Evolutionary conservation across 805 yeast species (phyloP), one percentile per base, ranked within the genome.

Genomic region (Myxozyma melibiosi): DNA sequence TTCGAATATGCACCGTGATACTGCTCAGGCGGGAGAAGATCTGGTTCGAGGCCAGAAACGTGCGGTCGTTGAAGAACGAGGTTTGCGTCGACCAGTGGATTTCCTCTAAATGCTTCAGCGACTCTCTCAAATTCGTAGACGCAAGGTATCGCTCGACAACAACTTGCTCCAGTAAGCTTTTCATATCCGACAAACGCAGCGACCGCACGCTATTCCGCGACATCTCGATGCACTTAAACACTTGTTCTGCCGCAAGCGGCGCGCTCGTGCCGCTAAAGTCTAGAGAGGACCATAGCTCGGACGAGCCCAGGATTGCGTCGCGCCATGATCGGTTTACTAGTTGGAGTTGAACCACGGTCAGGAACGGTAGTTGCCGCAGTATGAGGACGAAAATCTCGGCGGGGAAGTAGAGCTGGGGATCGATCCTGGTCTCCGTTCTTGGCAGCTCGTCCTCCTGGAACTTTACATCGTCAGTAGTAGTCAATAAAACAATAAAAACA

Each of bases 321-420:
- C 45, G 25, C 58, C 58, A 55, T n/a, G 49, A 30, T 18, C 25
- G 35, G 28, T 35, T 49, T 9, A 55, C 51, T 7, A 11, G 25
- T 30, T 50, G 58, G 3, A 31, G 16, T 5, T 39, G 58, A n/a
- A 55, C 46, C 9, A 55, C 22, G 5, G 39, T n/a, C 13, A 28
- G 40, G 24, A 55, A 44, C 14, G 54, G 53, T n/a, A 49, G 41
- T 13, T 49, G 37, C 22, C 22, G 54, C 11, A 55, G 33, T 9
- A 55, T 43, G 4, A 24, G 18, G 14, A 31, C 40, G 31, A 55
- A 55, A 4, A 55, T 22, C 44, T 55, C 58, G 27, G 44, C 53
- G 28, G 49, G 49, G 20, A 45, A 49, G 24, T 40, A 49, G 16
- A 39, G n/a, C 24, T 49, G 44, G 13, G 44, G 39, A 25, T 40